Evolutionary conservation across 1,284 basidiomycete genomes (phyloP).

Genomic region (Ceratobasidium papillatum): DNA sequence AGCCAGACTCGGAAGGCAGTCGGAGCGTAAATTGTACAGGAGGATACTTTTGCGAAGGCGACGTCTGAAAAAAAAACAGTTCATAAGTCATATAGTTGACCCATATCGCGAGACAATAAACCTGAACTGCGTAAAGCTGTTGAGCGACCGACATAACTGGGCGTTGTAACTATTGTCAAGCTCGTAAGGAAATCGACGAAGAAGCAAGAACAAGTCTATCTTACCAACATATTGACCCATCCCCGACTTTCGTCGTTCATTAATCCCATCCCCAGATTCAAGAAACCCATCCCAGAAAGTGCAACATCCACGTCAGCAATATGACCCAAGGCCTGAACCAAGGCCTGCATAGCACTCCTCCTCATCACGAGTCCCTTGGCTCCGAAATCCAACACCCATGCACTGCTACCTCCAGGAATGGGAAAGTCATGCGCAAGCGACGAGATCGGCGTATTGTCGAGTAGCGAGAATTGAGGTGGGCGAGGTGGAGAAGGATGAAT

Average conservation of each 20-base stretch:
- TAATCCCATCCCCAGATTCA: slow-evolving; percentile 28
- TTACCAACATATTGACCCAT: slow-evolving; percentile 34
- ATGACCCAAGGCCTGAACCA: slow-evolving; percentile 29
- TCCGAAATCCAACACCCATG: slow-evolving; percentile 33
- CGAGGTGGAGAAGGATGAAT: slow-evolving; percentile 16
- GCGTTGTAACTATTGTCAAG: background rate
- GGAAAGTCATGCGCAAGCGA: slow-evolving; percentile 13
- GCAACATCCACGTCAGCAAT: slow-evolving; percentile 3
- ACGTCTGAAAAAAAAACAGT: background rate
- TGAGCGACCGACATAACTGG: background rate
- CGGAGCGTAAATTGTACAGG: slow-evolving; percentile 37
- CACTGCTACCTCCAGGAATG: background rate
- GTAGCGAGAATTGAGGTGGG: slow-evolving; percentile 16
- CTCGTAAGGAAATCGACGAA: background rate
- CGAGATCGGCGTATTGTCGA: background rate
- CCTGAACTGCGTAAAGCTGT: slow-evolving; percentile 26
- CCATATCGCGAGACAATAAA: background rate
- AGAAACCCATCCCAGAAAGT: slow-evolving; percentile 12
- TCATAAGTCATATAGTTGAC: background rate
- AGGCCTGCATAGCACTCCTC: slow-evolving; percentile 27
- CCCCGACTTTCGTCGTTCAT: slow-evolving; percentile 22
- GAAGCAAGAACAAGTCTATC: background rate
- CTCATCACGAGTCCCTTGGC: slow-evolving; percentile 28
- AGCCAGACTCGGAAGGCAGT: slow-evolving; percentile 40
- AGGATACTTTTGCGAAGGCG: slow-evolving; percentile 18